phyloP scores from a whole-genome alignment of 148 eudicot genomes.

The Cornus kousa region DNA sequence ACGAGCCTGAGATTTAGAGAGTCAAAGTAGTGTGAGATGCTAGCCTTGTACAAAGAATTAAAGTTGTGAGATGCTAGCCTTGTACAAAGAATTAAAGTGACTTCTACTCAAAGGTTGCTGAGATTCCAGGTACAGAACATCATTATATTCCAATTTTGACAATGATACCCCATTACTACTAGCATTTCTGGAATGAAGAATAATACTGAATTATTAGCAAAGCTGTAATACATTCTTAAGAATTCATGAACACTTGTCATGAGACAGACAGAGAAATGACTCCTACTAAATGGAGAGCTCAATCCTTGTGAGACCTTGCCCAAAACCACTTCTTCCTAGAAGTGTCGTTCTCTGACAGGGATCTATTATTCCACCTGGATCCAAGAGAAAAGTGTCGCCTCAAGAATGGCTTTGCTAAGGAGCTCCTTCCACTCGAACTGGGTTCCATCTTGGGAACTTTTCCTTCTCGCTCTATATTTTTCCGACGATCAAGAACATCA shows the following conservation, averaged over 20 bases:
- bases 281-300: conserved; percentile 13
- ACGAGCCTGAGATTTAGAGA: too few relatives aligned
- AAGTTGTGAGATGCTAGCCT: too few relatives aligned
- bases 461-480: conserved; percentile 30
- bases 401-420: conserved; percentile 61
- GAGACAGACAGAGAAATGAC: neutral
- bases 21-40: too few relatives aligned
- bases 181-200: conserved; percentile 1
- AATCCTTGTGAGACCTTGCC: conserved; percentile 37
- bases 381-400: conserved; percentile 78
- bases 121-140: too few relatives aligned
- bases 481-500: conserved; percentile 41
- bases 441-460: conserved; percentile 46
- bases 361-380: conserved; percentile 43
- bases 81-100: too few relatives aligned
- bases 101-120: too few relatives aligned
- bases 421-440: conserved; percentile 65
- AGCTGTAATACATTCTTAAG: neutral
- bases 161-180: too few relatives aligned
- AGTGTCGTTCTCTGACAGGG: conserved; percentile 32
- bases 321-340: conserved; percentile 46
- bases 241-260: neutral
- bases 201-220: conserved; percentile 6
- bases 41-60: too few relatives aligned
- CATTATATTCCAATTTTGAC: neutral